Evolutionary conservation across 352 stramenopile species (phyloP).

Genomic region (Globisporangium cylindrosporum): DNA sequence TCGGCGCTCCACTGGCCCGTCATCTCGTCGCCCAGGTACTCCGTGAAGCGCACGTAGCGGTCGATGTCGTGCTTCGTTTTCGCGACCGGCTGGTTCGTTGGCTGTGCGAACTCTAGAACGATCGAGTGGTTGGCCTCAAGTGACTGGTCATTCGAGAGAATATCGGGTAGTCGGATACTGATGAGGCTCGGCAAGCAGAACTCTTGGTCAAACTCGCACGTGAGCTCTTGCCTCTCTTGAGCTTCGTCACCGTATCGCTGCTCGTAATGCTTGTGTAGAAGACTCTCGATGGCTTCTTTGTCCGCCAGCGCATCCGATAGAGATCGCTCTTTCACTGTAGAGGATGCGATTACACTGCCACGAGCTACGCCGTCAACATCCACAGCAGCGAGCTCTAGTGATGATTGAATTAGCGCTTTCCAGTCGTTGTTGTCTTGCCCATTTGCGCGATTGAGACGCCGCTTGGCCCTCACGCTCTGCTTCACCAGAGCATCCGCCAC

Average conservation of each 20-base stretch:
- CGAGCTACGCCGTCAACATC: not conserved
- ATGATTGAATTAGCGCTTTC: not conserved
- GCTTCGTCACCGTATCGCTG: not conserved
- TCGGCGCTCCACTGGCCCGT: constrained; percentile 35
- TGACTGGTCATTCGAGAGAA: constrained; percentile 17
- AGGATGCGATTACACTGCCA: not conserved
- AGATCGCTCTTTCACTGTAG: not conserved
- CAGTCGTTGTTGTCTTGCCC: not conserved
- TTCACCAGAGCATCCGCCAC: not conserved
- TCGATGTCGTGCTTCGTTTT: constrained; percentile 34
- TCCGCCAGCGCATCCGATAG: not conserved
- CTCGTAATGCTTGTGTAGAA: not conserved
- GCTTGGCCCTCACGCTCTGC: not conserved
- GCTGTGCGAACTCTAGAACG: constrained; percentile 46
- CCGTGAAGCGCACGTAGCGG: constrained; percentile 42
- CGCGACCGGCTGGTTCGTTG: constrained; percentile 46
- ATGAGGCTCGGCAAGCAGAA: constrained; percentile 57
- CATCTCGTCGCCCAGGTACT: constrained; percentile 57
- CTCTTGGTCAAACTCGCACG: constrained; percentile 50
- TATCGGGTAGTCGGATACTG: constrained; percentile 45
- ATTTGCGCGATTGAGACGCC: not conserved
- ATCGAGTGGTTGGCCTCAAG: constrained; percentile 45
- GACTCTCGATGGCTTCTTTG: not conserved
- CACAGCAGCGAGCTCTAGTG: constrained; percentile 3
- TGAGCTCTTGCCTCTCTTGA: constrained; percentile 7